phyloP scores from a whole-genome alignment of 2,329 filamentous ascomycete species.

The Berkeleyomyces rouxiae region DNA sequence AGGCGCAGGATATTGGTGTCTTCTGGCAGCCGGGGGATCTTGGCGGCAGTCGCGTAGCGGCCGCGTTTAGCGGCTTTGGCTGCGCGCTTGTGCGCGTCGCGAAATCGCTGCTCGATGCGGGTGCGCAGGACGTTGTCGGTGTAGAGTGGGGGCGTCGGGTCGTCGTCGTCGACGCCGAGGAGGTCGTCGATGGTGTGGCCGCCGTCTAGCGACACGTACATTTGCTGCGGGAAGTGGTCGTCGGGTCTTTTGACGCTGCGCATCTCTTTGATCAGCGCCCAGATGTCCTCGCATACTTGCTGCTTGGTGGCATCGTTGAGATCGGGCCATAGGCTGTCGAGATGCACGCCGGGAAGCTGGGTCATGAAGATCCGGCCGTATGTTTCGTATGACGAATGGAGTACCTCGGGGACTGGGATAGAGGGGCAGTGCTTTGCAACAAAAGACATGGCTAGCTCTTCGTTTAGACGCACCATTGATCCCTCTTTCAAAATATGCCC shows the following conservation, averaged over 20 bases:
- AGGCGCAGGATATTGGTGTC: not conserved
- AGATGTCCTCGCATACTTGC: not conserved
- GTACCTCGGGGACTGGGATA: not conserved
- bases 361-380: conserved; percentile 6
- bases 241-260: not conserved
- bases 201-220: conserved; percentile 4
- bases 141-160: not conserved
- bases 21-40: not conserved
- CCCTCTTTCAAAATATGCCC: conserved; percentile 3
- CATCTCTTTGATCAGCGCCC: not conserved
- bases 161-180: not conserved
- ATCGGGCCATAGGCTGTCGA: not conserved
- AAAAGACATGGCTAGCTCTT: conserved; percentile 4
- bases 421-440: not conserved
- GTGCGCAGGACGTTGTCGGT: not conserved
- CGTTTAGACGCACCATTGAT: not conserved
- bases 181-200: not conserved
- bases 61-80: not conserved
- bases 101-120: conserved; percentile 13
- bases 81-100: conserved; percentile 6
- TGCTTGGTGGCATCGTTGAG: not conserved
- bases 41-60: not conserved
- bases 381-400: not conserved
- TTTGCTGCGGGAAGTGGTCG: conserved; percentile 1
- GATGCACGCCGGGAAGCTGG: not conserved